A percentile compares a stretch with the other conserved stretches of the same genome.
Conservation (phyloP, 495 filamentous ascomycete species). For the Oleoguttula mirabilis region DNA sequence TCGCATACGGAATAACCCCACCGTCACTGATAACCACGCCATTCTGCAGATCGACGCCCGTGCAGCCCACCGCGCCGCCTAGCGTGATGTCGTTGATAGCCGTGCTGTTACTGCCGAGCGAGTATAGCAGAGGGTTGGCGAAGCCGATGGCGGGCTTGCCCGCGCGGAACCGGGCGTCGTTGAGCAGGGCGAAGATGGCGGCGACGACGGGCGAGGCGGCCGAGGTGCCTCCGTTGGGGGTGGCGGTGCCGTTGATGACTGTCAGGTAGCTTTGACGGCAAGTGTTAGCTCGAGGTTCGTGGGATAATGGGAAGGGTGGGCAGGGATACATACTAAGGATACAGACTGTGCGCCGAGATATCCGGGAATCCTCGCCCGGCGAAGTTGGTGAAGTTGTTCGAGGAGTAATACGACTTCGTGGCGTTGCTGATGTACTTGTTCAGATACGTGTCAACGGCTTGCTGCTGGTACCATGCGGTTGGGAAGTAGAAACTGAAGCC, state of each 20-base stretch:
- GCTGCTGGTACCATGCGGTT: slow-evolving; percentile 49
- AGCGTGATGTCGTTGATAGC: slow-evolving; percentile 12
- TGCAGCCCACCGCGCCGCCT: slow-evolving; percentile 6
- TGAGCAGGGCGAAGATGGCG: slow-evolving; percentile 53
- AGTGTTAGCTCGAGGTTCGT: too few relatives aligned
- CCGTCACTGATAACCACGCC: slow-evolving; percentile 2
- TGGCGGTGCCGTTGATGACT: slow-evolving; percentile 40
- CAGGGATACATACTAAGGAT: slow-evolving; percentile 12
- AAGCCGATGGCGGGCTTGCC: slow-evolving; percentile 52
- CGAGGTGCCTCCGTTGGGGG: slow-evolving; percentile 49
- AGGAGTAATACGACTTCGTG: slow-evolving; percentile 32
- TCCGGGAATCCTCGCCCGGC: slow-evolving; percentile 62
- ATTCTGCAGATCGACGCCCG: slow-evolving; percentile 12
- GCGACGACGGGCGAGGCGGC: slow-evolving; percentile 53
- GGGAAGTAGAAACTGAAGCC: slow-evolving; percentile 59
- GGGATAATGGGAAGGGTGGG: too few relatives aligned
- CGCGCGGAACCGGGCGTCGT: slow-evolving; percentile 48
- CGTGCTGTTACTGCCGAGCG: slow-evolving; percentile 16
- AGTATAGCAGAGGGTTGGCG: slow-evolving; percentile 43
- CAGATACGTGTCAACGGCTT: slow-evolving; percentile 47
- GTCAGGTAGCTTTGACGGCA: slow-evolving; percentile 34
- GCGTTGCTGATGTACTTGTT: slow-evolving; percentile 35
- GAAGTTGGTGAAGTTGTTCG: slow-evolving; percentile 32
- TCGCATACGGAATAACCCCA: slow-evolving; percentile 10
- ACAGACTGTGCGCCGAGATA: slow-evolving; percentile 48